Base-by-base conservation (phyloP, 352 stramenopile genomes). In the Bremia lactucae region DNA sequence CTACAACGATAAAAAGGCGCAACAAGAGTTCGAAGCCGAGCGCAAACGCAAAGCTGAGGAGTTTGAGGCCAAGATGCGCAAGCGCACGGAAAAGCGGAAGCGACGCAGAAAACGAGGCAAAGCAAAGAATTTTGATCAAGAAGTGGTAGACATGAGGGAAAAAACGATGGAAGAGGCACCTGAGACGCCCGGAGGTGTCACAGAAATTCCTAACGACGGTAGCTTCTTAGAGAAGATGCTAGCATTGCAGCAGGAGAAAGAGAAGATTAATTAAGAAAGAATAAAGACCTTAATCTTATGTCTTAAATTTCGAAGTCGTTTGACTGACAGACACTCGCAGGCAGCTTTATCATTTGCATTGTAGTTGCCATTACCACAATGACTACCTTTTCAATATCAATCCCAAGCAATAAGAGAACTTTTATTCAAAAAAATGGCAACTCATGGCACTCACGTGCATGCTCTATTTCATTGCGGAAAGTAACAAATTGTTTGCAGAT, bases 191-290 rank as follows among this genome's bases (percentile, higher is more conserved):
- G 78, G 75, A 1, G 78, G 73, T 18, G 73, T 91, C 10, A 57
- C 72, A 0, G 75, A 83, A 53, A 87, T 91, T 45, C 44, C 75
- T 0, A 87, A 91, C 48, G 79, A 91, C 48, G 79, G 79, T 18
- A 87, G 69, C 45, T 91, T 88, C 37, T 33, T 91, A 16, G 75
- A 72, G 26, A 67, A 51, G 19, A 87, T 91, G 70, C 57, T 91
- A 28, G 62, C 64, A 0, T 38, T 79, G 49, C 71, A 87, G 47
- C 60, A 81, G 52, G 18, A 72, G 46, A 59, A 77, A 50, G 15
- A 72, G 21, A 42, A 56, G n/a, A n/a, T n/a, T n/a, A 33, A 42
- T 41, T 2, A 18, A 44, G 16, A 14, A 41, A 15, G 52, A 59
- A 40, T 55, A 33, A 62, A 34, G 8, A n/a, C n/a, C n/a, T n/a